A percentile compares a stretch with the other conserved stretches of the same genome.
phyloP scores from a whole-genome alignment of 1,139 yeast genomes.

The Candida gigantensis region DNA sequence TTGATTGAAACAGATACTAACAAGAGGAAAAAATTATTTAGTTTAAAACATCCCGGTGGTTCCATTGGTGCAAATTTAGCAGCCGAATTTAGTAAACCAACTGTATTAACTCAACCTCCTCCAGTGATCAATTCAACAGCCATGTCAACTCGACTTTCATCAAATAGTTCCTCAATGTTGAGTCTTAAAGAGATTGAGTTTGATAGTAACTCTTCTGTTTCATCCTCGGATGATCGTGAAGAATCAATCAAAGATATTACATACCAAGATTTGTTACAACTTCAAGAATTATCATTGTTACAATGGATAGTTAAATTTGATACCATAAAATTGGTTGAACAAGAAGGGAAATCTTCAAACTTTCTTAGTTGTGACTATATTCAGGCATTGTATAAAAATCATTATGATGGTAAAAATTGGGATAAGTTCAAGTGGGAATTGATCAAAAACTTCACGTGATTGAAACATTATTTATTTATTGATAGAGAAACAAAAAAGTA shows the following conservation, averaged over 20 bases:
- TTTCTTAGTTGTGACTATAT: slow-evolving; percentile 5
- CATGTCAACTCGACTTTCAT: slow-evolving; percentile 2
- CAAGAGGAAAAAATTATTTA: slow-evolving; percentile 57
- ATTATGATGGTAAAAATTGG: slow-evolving; percentile 15
- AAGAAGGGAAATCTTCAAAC: slow-evolving; percentile 1
- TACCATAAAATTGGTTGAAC: slow-evolving; percentile 4
- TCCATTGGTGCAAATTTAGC: slow-evolving; percentile 68
- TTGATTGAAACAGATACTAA: slow-evolving; percentile 57
- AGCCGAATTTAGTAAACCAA: slow-evolving; percentile 8
- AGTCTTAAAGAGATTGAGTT: slow-evolving; percentile 4
- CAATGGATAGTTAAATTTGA: slow-evolving; percentile 30
- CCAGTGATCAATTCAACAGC: background rate
- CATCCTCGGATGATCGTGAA: slow-evolving; percentile 3
- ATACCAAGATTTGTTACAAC: slow-evolving; percentile 3
- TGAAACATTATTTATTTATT: too few relatives aligned
- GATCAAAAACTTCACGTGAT: slow-evolving; percentile 14
- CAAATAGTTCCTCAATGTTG: slow-evolving; percentile 4
- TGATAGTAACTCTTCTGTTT: slow-evolving; percentile 1
- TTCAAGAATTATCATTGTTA: slow-evolving; percentile 21
- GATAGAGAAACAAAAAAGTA: too few relatives aligned
- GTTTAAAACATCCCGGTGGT: slow-evolving; percentile 86
- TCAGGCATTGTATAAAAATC: slow-evolving; percentile 6
- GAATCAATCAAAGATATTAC: slow-evolving; percentile 2
- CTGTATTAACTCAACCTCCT: slow-evolving; percentile 3
- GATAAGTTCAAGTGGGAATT: slow-evolving; percentile 18